Evolutionary conservation across 139 green algal genomes (phyloP).

Genomic region (Ostreobium quekettii): DNA sequence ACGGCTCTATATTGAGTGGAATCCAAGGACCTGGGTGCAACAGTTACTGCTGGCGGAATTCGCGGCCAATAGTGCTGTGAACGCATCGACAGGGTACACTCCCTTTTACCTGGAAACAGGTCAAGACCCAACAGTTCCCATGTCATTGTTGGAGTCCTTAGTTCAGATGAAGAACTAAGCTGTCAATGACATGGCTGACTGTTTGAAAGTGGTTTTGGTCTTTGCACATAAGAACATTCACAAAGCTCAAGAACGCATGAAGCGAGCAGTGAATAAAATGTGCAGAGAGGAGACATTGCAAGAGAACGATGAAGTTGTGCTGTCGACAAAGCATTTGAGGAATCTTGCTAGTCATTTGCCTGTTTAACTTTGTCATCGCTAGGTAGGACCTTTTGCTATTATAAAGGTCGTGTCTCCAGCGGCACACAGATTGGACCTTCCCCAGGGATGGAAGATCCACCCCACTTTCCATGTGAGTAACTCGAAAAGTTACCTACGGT

Average conservation of each 20-base stretch:
- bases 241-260: slow-evolving; percentile 17
- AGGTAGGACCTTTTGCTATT: slow-evolving; percentile 3
- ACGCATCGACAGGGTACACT: slow-evolving; percentile 9
- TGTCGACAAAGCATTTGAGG: slow-evolving; percentile 16
- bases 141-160: not conserved
- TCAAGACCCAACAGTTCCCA: slow-evolving; percentile 18
- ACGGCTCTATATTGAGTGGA: slow-evolving; percentile 20
- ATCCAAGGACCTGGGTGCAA: slow-evolving; percentile 27
- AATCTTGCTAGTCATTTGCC: not conserved
- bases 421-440: slow-evolving; percentile 1
- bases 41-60: slow-evolving; percentile 22
- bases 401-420: not conserved
- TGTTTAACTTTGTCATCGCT: slow-evolving; percentile 3
- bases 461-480: not conserved
- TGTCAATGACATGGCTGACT: not conserved
- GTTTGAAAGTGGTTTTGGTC: not conserved
- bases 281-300: slow-evolving; percentile 1
- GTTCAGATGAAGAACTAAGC: not conserved
- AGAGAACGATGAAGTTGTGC: slow-evolving; percentile 13
- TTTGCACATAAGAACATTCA: slow-evolving; percentile 8
- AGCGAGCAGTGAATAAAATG: not conserved
- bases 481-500: not conserved
- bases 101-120: slow-evolving; percentile 32
- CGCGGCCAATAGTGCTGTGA: slow-evolving; percentile 22
- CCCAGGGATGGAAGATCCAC: not conserved